A percentile compares a stretch with the other conserved stretches of the same genome.
phyloP scores from a whole-genome alignment of 139 green algal genomes.

The Tetraselmis chui region DNA sequence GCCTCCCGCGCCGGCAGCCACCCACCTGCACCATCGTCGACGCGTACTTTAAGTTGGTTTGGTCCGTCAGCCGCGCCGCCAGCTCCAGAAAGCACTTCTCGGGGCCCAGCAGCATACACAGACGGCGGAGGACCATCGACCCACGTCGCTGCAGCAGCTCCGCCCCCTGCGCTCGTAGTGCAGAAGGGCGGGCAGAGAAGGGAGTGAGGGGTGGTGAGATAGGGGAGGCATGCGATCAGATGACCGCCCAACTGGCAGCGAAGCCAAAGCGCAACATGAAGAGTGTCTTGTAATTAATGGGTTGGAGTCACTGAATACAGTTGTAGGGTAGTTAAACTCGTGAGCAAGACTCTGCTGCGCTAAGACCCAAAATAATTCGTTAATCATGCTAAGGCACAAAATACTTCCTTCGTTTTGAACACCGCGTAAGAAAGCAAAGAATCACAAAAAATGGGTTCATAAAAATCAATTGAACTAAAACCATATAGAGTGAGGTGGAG shows the following conservation, averaged over 20 bases:
- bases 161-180: constrained; percentile 10
- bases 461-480: too few relatives aligned
- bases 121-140: constrained; percentile 54
- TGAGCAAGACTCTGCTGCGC: too few relatives aligned
- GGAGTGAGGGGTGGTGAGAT: background rate
- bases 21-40: constrained; percentile 60
- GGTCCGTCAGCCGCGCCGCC: constrained; percentile 50
- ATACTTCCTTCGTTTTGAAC: too few relatives aligned
- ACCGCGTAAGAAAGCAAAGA: too few relatives aligned
- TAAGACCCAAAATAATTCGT: too few relatives aligned
- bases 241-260: background rate
- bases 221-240: too few relatives aligned
- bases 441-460: too few relatives aligned
- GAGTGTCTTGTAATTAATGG: constrained; percentile 1
- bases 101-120: constrained; percentile 50
- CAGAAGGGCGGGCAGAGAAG: background rate
- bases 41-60: constrained; percentile 75
- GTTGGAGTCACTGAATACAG: constrained; percentile 13
- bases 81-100: constrained; percentile 56
- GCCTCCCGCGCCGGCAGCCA: too few relatives aligned
- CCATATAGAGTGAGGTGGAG: too few relatives aligned
- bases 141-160: constrained; percentile 59
- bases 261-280: background rate
- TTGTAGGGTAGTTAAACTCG: too few relatives aligned
- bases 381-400: too few relatives aligned